Evolutionary conservation across 768 basidiomycete species (phyloP).

Genomic region (Tulasnella calospora): DNA sequence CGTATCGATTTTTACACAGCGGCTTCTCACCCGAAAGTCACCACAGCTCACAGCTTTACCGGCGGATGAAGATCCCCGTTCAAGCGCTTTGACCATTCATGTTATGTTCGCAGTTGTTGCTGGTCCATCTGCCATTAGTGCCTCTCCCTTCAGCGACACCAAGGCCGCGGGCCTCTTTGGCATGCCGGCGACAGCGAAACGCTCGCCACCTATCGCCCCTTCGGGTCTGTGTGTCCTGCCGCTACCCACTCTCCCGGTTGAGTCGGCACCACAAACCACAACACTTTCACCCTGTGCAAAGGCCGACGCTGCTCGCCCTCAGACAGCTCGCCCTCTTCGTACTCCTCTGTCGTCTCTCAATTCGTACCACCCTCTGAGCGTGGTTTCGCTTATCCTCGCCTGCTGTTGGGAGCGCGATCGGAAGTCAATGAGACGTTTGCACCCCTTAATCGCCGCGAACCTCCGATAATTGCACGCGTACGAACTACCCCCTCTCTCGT

Average conservation of each 20-base stretch:
- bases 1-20: slow-evolving; percentile 10
- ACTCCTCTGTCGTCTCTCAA: not conserved
- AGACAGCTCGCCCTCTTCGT: not conserved
- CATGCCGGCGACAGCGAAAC: not conserved
- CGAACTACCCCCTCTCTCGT: not conserved
- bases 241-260: not conserved
- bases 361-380: not conserved
- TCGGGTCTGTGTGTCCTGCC: not conserved
- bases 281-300: slow-evolving; percentile 2
- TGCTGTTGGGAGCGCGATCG: not conserved
- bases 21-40: slow-evolving; percentile 2
- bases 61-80: not conserved
- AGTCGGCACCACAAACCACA: slow-evolving; percentile 2
- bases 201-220: not conserved
- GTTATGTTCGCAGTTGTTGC: not conserved
- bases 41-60: not conserved
- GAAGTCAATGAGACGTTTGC: not conserved
- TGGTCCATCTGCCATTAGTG: not conserved
- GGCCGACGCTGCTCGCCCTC: not conserved
- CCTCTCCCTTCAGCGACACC: not conserved
- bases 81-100: not conserved
- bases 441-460: not conserved
- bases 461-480: not conserved
- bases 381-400: not conserved
- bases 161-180: not conserved